Evolutionary conservation across 2,329 filamentous ascomycete species (phyloP), one percentile per base, ranked within the genome.

Genomic region (Aspergillus flavus): DNA sequence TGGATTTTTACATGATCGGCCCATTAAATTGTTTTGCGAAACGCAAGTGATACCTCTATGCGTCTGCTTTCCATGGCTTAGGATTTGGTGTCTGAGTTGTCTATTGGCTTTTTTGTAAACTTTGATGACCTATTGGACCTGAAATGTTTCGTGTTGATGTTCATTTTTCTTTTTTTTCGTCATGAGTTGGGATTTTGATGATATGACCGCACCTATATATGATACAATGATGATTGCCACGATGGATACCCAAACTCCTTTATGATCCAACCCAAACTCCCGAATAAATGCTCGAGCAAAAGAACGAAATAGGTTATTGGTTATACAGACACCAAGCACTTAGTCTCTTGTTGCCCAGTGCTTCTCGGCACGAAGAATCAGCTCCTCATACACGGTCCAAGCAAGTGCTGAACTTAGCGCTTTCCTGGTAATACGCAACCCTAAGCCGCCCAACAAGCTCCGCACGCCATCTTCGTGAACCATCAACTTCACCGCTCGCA

Each of bases 341-440:
- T 73, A 66, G 36, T 67, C 65, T 32, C 74, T 70, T 34, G 70
- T 69, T 26, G 73, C 73, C 77, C 76, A 79, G 36, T 72, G 70
- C 55, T 71, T 79, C 76, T 89, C 88, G 1, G 90, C 91, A 70
- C 91, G 85, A 64, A 94, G 83, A 66, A 98, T 90, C 71, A 97
- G 79, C 78, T 97, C 94, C 80, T 99, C 95, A 74, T 99, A 99
- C 46, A 97, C 84, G 11, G 94, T 98, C 95, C 95, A 99, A 9
- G 94, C 94, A 69, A 98, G 83, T n/a, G 95, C 95, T 58, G 91
- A 94, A 78, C 94, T 97, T 52, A 97, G 80, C 6, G 93, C 94
- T 78, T 99, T 99, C 69, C 95, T 86, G 53, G 89, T 91, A 84
- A 98, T 96, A 61, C 95, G 86, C 69, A 99, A 81, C 1, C 87